Evolutionary conservation across 192 early-diverging fungal genomes (phyloP).

Genomic region (Mortierella antarctica): DNA sequence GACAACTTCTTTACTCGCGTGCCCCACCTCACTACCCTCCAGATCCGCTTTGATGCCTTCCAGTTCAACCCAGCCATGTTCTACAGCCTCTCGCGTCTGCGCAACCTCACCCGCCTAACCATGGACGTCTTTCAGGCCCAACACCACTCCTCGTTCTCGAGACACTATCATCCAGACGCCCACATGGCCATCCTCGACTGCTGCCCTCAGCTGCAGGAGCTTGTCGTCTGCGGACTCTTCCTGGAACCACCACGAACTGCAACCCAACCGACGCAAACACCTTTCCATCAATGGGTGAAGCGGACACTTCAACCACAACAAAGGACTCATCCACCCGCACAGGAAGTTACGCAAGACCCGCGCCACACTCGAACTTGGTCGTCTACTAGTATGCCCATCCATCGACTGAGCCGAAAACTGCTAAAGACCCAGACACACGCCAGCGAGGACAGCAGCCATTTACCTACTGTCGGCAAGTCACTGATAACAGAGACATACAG

Average conservation of each 20-base stretch:
- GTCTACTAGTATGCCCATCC: not conserved
- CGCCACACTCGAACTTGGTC: not conserved
- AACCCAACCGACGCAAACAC: not conserved
- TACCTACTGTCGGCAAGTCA: not conserved
- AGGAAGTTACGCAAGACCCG: not conserved
- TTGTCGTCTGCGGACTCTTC: slow-evolving; percentile 5
- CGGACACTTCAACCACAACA: not conserved
- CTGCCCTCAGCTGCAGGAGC: slow-evolving; percentile 1
- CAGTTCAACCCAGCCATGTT: slow-evolving; percentile 28
- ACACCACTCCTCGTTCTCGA: not conserved
- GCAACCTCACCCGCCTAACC: not conserved
- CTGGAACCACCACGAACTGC: slow-evolving; percentile 6
- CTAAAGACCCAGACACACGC: too few relatives aligned
- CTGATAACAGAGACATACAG: not conserved
- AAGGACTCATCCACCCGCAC: not conserved
- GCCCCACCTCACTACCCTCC: slow-evolving; percentile 1
- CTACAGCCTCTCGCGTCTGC: slow-evolving; percentile 23
- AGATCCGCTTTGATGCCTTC: slow-evolving; percentile 16
- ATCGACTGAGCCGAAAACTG: too few relatives aligned
- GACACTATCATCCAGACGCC: slow-evolving; percentile 5
- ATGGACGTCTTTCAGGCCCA: slow-evolving; percentile 7
- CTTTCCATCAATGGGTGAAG: slow-evolving; percentile 4
- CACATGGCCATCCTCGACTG: slow-evolving; percentile 22
- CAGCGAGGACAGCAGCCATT: not conserved
- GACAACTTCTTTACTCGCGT: slow-evolving; percentile 11